These are phyloP conservation scores for Dendrobium officinale DNA, from an alignment of 106 monocot species.

Conservation along the genomic window DNA sequence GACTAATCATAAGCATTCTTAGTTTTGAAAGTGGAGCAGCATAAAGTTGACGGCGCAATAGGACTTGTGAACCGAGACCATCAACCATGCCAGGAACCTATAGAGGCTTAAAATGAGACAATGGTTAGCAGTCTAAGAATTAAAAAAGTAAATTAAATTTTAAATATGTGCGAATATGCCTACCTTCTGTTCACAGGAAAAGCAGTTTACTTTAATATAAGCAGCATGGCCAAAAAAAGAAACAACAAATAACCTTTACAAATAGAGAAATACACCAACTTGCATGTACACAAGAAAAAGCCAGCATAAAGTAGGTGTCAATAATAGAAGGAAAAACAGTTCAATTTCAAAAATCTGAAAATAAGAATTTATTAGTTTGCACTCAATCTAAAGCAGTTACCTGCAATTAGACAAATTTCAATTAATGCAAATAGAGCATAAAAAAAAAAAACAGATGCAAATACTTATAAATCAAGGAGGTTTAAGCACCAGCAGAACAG, in stretches of 20 bases:
- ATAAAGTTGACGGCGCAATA: conserved; percentile 82
- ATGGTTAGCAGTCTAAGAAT: not conserved
- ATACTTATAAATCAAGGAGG: not conserved
- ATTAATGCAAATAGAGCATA: not conserved
- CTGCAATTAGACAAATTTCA: not conserved
- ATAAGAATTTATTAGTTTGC: not conserved
- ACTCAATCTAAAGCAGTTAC: not conserved
- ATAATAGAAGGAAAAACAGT: not conserved
- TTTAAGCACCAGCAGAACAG: not conserved
- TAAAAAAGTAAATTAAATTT: not conserved
- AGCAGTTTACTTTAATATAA: not conserved
- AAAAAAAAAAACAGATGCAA: not conserved
- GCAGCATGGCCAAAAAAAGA: conserved; percentile 2
- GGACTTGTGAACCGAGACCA: conserved; percentile 60
- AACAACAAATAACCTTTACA: not conserved
- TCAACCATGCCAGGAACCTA: conserved; percentile 71
- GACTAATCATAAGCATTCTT: conserved; percentile 96
- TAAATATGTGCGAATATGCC: not conserved
- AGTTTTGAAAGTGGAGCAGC: conserved; percentile 76
- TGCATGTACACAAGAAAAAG: not conserved
- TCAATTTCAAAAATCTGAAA: not conserved
- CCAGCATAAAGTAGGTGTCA: not conserved
- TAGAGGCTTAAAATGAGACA: conserved; percentile 17
- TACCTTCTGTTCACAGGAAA: not conserved
- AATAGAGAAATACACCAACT: not conserved